Base-by-base conservation (phyloP, 192 early-diverging fungal genomes). In the Coemansia sp. region DNA sequence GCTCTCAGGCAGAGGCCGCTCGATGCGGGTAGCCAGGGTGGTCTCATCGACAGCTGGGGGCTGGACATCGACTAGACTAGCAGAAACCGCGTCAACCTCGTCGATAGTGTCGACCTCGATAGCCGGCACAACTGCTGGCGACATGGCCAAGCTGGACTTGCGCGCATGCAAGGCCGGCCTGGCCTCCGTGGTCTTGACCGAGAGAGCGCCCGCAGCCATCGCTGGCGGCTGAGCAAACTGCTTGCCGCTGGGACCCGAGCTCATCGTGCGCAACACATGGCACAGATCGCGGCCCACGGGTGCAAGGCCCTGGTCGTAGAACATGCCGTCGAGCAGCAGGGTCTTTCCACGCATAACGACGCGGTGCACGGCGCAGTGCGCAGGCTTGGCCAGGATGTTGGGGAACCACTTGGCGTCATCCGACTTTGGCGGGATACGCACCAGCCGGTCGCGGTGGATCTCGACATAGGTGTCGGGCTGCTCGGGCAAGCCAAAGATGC, bases 381-480 rank as follows among this genome's bases (percentile, higher is more conserved):
- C 64, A 0, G 76, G 72, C 70, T 85, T 83, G 26, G 84, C 88
- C 50, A 79, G 73, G 34, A 94, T 83, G 14, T 34, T 57, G 6
- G 79, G 59, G 60, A 82, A 73, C 79, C 79, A 82, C 53, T 64
- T 61, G 7, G 71, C 67, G 53, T 82, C 79, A 45, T 65, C 65
- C 3, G 70, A 52, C 23, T 43, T 65, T 16, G 58, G 60, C 31
- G 86, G 65, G n/a, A 88, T 75, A 10, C 77, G 61, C 14, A 73
- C 79, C 36, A 83, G 71, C 20, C 94, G 87, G 68, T 95, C 94
- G 62, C 94, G 79, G 75, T 97, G 94, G 55, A 98, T 86, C 84
- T 99, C 96, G 26, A 99, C 85, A 50, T 93, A 96, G 12, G 96
- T 97, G 65, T 97, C 94, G 9, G 88, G 76, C 80, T 97, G 94